A percentile compares a stretch with the other conserved stretches of the same genome.
Conservation (phyloP, 1,284 basidiomycete genomes). For the Flammula alnicola region DNA sequence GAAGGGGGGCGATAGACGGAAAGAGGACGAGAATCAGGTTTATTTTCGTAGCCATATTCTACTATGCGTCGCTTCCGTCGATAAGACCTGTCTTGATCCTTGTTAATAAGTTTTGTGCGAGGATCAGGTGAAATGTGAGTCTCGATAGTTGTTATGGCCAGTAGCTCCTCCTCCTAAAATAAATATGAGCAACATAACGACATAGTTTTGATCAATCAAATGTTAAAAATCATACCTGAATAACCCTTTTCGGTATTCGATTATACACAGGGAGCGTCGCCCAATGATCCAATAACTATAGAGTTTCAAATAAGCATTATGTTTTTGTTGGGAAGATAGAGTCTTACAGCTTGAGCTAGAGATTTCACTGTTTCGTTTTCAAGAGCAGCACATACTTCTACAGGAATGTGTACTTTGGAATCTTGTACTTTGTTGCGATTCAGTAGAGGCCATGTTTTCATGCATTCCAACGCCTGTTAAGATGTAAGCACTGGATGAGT, state of each 20-base stretch:
- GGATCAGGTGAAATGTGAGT: too few relatives aligned
- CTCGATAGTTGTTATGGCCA: too few relatives aligned
- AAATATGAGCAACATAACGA: too few relatives aligned
- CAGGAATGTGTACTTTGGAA: slow-evolving; percentile 75
- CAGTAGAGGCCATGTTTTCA: slow-evolving; percentile 83
- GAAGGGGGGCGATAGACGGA: background rate
- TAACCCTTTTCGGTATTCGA: slow-evolving; percentile 81
- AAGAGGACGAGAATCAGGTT: background rate
- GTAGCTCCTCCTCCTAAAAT: too few relatives aligned
- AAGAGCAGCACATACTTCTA: slow-evolving; percentile 59
- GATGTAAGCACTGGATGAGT: background rate
- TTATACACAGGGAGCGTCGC: slow-evolving; percentile 75
- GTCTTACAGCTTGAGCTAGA: slow-evolving; percentile 65
- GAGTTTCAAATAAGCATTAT: background rate
- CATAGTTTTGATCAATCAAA: background rate
- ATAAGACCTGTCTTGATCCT: background rate
- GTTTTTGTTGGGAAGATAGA: background rate
- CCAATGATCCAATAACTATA: slow-evolving; percentile 54
- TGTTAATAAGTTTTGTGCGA: too few relatives aligned
- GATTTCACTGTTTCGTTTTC: slow-evolving; percentile 61
- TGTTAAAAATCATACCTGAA: slow-evolving; percentile 37
- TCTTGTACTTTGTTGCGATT: slow-evolving; percentile 94
- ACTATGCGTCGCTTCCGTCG: slow-evolving; percentile 7
- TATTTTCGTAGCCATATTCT: too few relatives aligned
- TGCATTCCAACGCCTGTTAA: slow-evolving; percentile 71